A percentile compares a stretch with the other conserved stretches of the same genome.
Conservation (phyloP, 1,284 basidiomycete species). For the Blastosporella zonata region DNA sequence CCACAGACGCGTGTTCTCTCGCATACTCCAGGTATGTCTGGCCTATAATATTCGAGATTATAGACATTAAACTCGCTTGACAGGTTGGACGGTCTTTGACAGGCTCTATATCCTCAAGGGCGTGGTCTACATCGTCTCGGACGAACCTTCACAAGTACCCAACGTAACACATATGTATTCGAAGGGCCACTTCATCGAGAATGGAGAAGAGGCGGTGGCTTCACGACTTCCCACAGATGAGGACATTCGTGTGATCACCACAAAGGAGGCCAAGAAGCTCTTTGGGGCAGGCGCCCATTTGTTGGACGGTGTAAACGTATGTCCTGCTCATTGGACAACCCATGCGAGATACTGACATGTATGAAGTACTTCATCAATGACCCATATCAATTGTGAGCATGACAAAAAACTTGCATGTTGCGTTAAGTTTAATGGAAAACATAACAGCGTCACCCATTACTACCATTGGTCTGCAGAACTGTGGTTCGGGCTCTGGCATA, state of each 20-base stretch:
- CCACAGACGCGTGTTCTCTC: slow-evolving; percentile 58
- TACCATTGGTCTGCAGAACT: slow-evolving; percentile 88
- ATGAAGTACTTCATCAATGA: slow-evolving; percentile 76
- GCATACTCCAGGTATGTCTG: slow-evolving; percentile 55
- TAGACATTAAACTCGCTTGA: neutral
- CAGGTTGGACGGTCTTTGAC: slow-evolving; percentile 86
- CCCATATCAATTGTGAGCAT: slow-evolving; percentile 74
- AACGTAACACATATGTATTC: slow-evolving; percentile 57
- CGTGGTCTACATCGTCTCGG: slow-evolving; percentile 69
- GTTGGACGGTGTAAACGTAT: slow-evolving; percentile 67
- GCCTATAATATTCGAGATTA: slow-evolving; percentile 1
- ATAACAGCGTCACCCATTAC: slow-evolving; percentile 71
- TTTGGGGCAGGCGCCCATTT: slow-evolving; percentile 65
- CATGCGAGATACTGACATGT: slow-evolving; percentile 4
- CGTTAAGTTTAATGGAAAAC: slow-evolving; percentile 6
- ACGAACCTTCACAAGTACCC: slow-evolving; percentile 53
- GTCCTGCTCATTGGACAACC: slow-evolving; percentile 23
- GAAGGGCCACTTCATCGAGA: slow-evolving; percentile 45
- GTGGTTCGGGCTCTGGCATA: slow-evolving; percentile 85
- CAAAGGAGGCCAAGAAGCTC: slow-evolving; percentile 61
- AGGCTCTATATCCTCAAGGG: slow-evolving; percentile 75
- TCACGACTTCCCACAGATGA: slow-evolving; percentile 66
- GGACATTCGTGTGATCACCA: slow-evolving; percentile 74
- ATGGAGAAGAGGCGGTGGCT: slow-evolving; percentile 42
- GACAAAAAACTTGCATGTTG: neutral